Base-by-base conservation (phyloP, 805 yeast species). In the Saturnispora hagleri region DNA sequence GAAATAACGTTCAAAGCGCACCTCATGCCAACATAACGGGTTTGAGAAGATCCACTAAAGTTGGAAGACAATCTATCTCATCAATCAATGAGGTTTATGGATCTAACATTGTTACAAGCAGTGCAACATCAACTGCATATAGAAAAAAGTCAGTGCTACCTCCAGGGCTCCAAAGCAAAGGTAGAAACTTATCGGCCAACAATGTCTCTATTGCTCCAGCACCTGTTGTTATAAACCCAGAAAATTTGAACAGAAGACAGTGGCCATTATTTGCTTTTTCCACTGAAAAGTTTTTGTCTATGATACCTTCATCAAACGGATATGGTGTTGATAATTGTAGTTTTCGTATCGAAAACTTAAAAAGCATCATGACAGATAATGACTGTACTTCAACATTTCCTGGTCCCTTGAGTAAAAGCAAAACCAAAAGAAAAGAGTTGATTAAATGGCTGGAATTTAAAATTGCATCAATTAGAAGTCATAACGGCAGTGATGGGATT, bases 261-360 rank as follows among this genome's bases (percentile, higher is more conserved):
- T 85, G 84, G 67, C 95, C 96, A 0, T 62, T 89, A 34, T 84
- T 87, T 62, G 73, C 76, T 53, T 89, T 93, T 85, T 71, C 79
- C 27, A 71, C 79, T 3, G 65, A 68, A 6, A 74, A 70, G 45
- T 60, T 77, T 18, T 73, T 76, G 3, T 70, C 71, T 36, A 70
- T 75, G 51, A 61, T 79, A 43, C 80, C 82, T 6, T 57, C 69
- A 2, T 65, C 69, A 35, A 62, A 65, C 58, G 66, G 68, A n/a
- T 69, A 64, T 53, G 69, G 67, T 13, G 64, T 60, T 47, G 60
- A 65, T 10, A 58, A 59, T 40, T 60, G 63, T 18, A 58, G 58
- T 2, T 59, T 84, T 5, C 69, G 69, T 1, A 68, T 81, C 9
- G 62, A 59, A 5, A 67, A 66, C 20, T 53, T 63, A 17, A 69